Base-by-base conservation (phyloP, 306 rosid genomes). In the Quercus gilva region DNA sequence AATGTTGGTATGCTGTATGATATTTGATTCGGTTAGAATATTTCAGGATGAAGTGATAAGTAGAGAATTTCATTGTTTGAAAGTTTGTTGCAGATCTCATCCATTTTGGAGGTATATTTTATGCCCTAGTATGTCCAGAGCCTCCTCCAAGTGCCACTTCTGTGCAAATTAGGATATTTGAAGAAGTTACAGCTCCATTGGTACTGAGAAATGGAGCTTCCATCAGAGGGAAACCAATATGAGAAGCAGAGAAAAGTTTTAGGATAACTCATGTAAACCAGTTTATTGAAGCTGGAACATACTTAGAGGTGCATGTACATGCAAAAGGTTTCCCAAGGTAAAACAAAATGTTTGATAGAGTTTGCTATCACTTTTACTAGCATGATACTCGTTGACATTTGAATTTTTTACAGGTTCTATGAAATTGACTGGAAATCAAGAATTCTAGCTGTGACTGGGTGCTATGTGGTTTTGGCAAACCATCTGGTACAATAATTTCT, bases 81-180 rank as follows among this genome's bases (percentile, higher is more conserved):
- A 95, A 96, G 91, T 95, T 77, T 83, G 96, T 93, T 84, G 88
- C 92, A 74, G 97, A 95, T 84, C 85, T 90, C 73, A 89, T 95
- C 56, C 92, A 88, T 76, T 95, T 95, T 31, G 99, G 98, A 81
- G 97, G 94, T 78, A 96, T 95, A 18, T 77, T 88, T 88, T 93
- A 85, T 73, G 98, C 99, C 79, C 94, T 95, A 55, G 99, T 93
- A 21, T 89, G 94, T 80, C 97, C 97, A 5, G 60, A 67, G 84
- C 99, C 99, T 69, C 97, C 99, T 80, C 91, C 96, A 78, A 91
- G 35, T 76, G 99, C 99, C 21, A 90, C 99, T 33, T 86, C 83
- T 0, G 94, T 88, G 90, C 85, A 95, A 78, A 73, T 95, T 65
- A 87, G 86, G 79, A 67, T 89, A 79, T 95, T 83, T 84, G 85